Evolutionary conservation across 2,329 filamentous ascomycete species (phyloP).

Genomic region (Aspergillus ochraceoroseus): DNA sequence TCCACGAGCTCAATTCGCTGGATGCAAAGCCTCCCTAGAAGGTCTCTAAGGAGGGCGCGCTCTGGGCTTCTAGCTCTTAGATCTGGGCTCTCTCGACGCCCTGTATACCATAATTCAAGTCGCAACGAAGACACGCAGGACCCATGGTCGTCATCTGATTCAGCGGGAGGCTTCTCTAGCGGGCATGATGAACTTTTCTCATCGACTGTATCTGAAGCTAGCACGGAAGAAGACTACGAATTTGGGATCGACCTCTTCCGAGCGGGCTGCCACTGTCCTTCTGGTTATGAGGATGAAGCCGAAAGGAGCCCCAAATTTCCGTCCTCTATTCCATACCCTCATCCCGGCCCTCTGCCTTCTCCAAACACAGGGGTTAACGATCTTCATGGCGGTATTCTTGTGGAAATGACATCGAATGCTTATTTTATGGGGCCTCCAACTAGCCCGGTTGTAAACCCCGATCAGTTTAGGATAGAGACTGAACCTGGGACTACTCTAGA

Average conservation of each 20-base stretch:
- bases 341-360: neutral
- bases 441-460: neutral
- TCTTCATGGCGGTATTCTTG: neutral
- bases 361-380: neutral
- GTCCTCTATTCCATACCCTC: constrained; percentile 8
- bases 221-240: constrained; percentile 28
- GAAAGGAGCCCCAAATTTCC: constrained; percentile 9
- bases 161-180: constrained; percentile 21
- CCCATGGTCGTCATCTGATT: constrained; percentile 18
- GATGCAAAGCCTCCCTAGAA: constrained; percentile 27
- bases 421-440: neutral
- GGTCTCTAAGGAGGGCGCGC: constrained; percentile 32
- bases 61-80: constrained; percentile 31
- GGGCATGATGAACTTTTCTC: constrained; percentile 15
- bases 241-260: constrained; percentile 29
- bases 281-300: constrained; percentile 7
- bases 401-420: constrained; percentile 2
- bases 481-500: no score
- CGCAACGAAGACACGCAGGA: constrained; percentile 3
- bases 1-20: constrained; percentile 21
- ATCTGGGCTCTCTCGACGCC: constrained; percentile 25
- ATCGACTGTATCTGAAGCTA: constrained; percentile 26
- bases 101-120: constrained; percentile 5
- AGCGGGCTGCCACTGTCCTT: constrained; percentile 20
- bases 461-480: no score